A percentile compares a stretch with the other conserved stretches of the same genome.
These are phyloP conservation scores for Ballota nigra DNA, from an alignment of 257 asterid species.

Conservation along the genomic window DNA sequence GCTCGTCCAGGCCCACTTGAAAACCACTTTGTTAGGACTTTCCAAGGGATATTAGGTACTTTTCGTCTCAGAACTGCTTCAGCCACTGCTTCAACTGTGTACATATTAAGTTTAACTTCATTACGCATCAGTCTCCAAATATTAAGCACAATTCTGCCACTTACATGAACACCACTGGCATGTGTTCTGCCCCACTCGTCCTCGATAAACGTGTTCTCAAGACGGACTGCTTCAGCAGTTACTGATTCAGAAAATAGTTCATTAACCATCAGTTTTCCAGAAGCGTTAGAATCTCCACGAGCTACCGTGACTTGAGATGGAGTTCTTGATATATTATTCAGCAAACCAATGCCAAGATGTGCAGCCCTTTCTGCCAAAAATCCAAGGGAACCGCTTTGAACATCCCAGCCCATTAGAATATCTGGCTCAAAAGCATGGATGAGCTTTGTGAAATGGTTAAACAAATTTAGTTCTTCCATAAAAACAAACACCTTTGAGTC, in stretches of 20 bases:
- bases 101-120: conserved; percentile 84
- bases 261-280: conserved; percentile 37
- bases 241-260: conserved; percentile 44
- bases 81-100: conserved; percentile 82
- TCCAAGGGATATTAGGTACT: conserved; percentile 68
- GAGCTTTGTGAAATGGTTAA: conserved; percentile 56
- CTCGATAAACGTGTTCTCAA: conserved; percentile 62
- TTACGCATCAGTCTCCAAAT: conserved; percentile 92
- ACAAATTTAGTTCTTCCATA: conserved; percentile 56
- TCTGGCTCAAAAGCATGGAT: conserved; percentile 73
- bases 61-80: conserved; percentile 84
- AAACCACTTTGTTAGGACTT: conserved; percentile 79
- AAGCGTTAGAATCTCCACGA: conserved; percentile 35
- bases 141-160: conserved; percentile 93
- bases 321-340: conserved; percentile 71
- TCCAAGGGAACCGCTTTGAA: conserved; percentile 94
- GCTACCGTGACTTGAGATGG: conserved; percentile 46
- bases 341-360: conserved; percentile 74
- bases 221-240: conserved; percentile 39
- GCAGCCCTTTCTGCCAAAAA: conserved; percentile 97
- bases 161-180: conserved; percentile 94
- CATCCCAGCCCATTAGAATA: conserved; percentile 92
- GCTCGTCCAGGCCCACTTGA: conserved; percentile 85
- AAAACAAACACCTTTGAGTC: conserved; percentile 51
- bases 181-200: conserved; percentile 99